These are phyloP conservation scores for Abrus precatorius DNA, from an alignment of 306 rosid species.

Conservation along the genomic window DNA sequence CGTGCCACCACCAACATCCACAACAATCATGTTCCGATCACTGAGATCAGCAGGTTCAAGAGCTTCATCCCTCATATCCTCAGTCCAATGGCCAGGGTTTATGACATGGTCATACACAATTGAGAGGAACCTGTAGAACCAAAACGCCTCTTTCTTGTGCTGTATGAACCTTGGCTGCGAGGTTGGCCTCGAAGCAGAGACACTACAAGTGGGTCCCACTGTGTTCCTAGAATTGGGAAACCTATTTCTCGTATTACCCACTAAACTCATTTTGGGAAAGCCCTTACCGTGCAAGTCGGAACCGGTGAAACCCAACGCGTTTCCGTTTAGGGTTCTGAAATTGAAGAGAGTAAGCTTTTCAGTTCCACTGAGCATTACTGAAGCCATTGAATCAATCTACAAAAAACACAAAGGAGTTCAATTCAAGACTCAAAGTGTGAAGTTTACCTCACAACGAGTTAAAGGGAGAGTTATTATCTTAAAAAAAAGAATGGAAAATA, in stretches of 20 bases:
- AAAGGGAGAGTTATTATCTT: not conserved
- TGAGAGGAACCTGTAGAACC: constrained; percentile 93
- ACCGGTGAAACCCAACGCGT: constrained; percentile 55
- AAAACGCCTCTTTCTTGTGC: constrained; percentile 93
- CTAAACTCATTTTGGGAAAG: constrained; percentile 55
- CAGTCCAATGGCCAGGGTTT: constrained; percentile 97
- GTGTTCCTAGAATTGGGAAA: constrained; percentile 45
- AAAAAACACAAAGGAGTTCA: constrained; percentile 7
- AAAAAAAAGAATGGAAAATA: not conserved
- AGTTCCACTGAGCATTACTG: constrained; percentile 76
- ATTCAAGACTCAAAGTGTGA: not conserved
- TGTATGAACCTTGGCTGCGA: constrained; percentile 95
- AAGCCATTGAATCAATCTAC: constrained; percentile 65
- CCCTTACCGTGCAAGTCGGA: constrained; percentile 59
- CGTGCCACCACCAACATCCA: constrained; percentile 94
- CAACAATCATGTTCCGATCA: constrained; percentile 76
- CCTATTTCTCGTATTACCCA: constrained; percentile 47
- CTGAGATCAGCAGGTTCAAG: constrained; percentile 90
- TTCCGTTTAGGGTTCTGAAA: constrained; percentile 60
- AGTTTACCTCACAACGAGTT: not conserved
- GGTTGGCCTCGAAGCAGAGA: constrained; percentile 79
- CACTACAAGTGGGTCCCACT: constrained; percentile 64
- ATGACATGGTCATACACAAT: constrained; percentile 90
- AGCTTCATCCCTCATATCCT: constrained; percentile 97
- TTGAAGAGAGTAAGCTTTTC: constrained; percentile 64